phyloP scores from a whole-genome alignment of 2,329 filamentous ascomycete genomes.

The Claviceps pusilla region DNA sequence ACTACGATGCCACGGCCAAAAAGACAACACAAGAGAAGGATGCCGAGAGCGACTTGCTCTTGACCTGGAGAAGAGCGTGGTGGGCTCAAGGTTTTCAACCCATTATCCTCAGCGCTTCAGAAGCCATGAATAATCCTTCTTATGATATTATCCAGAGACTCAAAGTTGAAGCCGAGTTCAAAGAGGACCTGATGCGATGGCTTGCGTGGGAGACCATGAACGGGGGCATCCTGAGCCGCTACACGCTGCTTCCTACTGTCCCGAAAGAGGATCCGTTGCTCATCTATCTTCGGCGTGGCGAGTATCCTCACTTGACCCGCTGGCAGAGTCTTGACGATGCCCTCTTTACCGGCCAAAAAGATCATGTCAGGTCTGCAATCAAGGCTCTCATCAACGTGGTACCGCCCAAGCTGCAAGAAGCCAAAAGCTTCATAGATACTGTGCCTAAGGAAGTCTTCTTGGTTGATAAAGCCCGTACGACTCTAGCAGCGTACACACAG shows the following conservation, averaged over 20 bases:
- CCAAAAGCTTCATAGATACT: constrained; percentile 49
- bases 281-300: constrained; percentile 56
- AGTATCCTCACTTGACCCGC: constrained; percentile 58
- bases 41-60: constrained; percentile 62
- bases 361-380: constrained; percentile 47
- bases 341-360: constrained; percentile 56
- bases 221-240: constrained; percentile 64
- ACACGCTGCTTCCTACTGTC: constrained; percentile 74
- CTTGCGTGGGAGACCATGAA: constrained; percentile 88
- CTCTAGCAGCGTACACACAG: constrained; percentile 65
- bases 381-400: constrained; percentile 36
- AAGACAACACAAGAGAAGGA: constrained; percentile 50
- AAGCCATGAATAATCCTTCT: constrained; percentile 69
- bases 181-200: constrained; percentile 66
- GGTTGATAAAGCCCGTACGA: constrained; percentile 47
- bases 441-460: constrained; percentile 45
- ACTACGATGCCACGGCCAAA: constrained; percentile 57
- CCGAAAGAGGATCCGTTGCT: constrained; percentile 57
- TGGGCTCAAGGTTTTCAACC: constrained; percentile 88
- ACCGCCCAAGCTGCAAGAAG: constrained; percentile 36
- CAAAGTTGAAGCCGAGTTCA: constrained; percentile 45
- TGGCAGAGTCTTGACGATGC: constrained; percentile 58
- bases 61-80: constrained; percentile 87
- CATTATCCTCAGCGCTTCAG: constrained; percentile 60
- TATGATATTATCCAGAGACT: constrained; percentile 55